Evolutionary conservation across 179 eudicot genomes (phyloP), one percentile per base, ranked within the genome.

Genomic region (Spinacia oleracea): DNA sequence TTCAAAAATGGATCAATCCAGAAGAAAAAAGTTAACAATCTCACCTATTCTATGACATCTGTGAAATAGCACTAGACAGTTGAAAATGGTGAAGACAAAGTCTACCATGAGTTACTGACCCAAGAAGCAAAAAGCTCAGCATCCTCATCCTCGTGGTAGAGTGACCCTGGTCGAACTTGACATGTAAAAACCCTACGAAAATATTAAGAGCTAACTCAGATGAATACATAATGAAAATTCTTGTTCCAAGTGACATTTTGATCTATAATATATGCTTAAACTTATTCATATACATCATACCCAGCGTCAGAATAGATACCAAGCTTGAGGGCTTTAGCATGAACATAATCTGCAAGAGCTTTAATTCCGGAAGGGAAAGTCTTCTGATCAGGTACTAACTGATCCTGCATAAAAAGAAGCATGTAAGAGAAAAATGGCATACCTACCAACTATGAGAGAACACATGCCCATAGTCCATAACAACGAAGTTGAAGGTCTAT

Each of bases 291-390:
- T 43, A 64, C 16, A 14, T 50, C 90, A 69, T 93, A 93, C 99
- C 98, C 99, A 85, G 99, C 99, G 89, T 92, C 97, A 72, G 98
- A 96, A 80, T 96, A 93, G 79, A 96, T 90, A 70, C 98, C 99
- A 59, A 96, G 94, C 88, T 96, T 93, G 79, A 93, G 93, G 65
- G 89, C 97, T 88, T 93, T 91, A 11, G 78, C 87, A 80, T 96
- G 98, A 76, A 96, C 90, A 87, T 96, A 96, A 80, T 93, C 98
- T 53, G 98, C 96, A 82, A 96, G 93, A 75, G 89, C 89, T 87
- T 89, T 90, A 68, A 93, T 89, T 81, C 98, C 99, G 3, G 98
- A 93, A 10, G 97, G 97, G 70, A 96, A 96, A 35, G 94, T 88
- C 84, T 89, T 87, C 32, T 90, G 85, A 77, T 96, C 98, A 50